phyloP scores from a whole-genome alignment of 441 rosid genomes.

The Syzygium malaccense region DNA sequence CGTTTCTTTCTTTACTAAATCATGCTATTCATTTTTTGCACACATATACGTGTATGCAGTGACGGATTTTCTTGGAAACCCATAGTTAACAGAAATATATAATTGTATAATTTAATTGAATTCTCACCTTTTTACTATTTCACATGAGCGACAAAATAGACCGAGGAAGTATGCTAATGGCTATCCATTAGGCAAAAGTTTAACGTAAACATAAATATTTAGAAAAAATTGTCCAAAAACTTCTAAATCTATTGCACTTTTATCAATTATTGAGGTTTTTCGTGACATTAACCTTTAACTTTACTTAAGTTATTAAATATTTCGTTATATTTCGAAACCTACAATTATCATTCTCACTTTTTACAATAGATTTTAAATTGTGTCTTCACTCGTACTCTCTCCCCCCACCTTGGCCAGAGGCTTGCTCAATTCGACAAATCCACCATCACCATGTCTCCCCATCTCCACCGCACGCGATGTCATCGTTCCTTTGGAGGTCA shows the following conservation, averaged over 20 bases:
- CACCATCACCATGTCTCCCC: not conserved
- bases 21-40: not conserved
- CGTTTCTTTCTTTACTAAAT: not conserved
- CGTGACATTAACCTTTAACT: too few species aligned
- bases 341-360: too few species aligned
- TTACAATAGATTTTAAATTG: too few species aligned
- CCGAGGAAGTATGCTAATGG: not conserved
- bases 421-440: not conserved
- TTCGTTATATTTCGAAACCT: too few species aligned
- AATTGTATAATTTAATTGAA: not conserved
- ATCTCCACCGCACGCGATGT: not conserved
- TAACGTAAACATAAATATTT: not conserved
- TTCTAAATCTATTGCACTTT: too few species aligned
- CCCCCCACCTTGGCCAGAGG: not conserved
- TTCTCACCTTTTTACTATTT: not conserved
- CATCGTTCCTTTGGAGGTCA: too few species aligned
- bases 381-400: too few species aligned
- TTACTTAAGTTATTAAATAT: too few species aligned
- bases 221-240: too few species aligned
- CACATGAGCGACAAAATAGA: not conserved
- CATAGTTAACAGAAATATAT: not conserved
- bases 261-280: too few species aligned
- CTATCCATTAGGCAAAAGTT: not conserved
- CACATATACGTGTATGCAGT: not conserved
- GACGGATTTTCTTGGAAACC: not conserved